phyloP scores from a whole-genome alignment of 192 early-diverging fungal species.

The Phycomyces blakesleeanus region DNA sequence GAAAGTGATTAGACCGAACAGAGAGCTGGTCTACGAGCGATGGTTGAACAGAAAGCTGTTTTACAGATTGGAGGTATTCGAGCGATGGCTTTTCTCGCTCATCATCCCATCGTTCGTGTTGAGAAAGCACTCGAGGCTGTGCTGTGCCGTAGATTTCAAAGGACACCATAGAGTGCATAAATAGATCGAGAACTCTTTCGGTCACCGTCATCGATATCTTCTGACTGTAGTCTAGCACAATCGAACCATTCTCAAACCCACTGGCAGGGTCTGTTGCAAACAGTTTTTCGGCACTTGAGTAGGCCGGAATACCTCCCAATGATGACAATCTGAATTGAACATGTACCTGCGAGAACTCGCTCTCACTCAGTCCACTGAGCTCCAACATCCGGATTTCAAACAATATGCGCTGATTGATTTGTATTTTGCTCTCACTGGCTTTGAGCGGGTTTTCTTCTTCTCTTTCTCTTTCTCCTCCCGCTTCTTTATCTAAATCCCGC shows the following conservation, averaged over 20 bases:
- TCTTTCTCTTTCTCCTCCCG: no score
- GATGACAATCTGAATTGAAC: constrained; percentile 65
- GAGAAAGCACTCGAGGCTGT: constrained; percentile 30
- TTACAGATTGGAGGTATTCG: constrained; percentile 22
- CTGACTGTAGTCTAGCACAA: constrained; percentile 53
- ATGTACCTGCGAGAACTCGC: constrained; percentile 63
- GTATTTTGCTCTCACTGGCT: background rate
- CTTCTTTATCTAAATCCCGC: background rate
- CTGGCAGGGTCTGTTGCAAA: constrained; percentile 58
- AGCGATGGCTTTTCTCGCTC: constrained; percentile 38
- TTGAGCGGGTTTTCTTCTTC: background rate
- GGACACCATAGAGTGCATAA: constrained; percentile 27
- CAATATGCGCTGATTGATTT: constrained; percentile 46
- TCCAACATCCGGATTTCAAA: constrained; percentile 66
- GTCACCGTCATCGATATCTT: constrained; percentile 42
- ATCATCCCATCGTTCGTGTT: constrained; percentile 52
- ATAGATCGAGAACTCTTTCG: constrained; percentile 11
- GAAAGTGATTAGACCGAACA: background rate
- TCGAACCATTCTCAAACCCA: constrained; percentile 45
- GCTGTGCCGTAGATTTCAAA: constrained; percentile 56
- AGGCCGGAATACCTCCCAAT: constrained; percentile 44
- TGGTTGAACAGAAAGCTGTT: background rate
- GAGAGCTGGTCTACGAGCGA: constrained; percentile 7
- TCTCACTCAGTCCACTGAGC: constrained; percentile 54
- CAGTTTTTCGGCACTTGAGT: constrained; percentile 39